phyloP scores from a whole-genome alignment of 306 rosid genomes.

The Acacia melanoxylon region DNA sequence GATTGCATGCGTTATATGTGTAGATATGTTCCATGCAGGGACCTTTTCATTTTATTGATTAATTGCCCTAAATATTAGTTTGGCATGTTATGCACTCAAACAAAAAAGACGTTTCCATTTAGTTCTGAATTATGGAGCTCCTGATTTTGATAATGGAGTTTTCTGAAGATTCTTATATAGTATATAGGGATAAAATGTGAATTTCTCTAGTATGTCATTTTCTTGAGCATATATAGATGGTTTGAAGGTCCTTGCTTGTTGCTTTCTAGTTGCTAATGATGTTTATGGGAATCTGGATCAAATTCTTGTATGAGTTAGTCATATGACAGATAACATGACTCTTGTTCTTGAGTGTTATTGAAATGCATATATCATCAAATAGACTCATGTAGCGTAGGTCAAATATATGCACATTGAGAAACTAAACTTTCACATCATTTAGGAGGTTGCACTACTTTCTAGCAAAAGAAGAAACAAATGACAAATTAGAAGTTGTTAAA shows the following conservation, averaged over 20 bases:
- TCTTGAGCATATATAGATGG: slow-evolving; percentile 30
- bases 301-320: slow-evolving; percentile 37
- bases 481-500: too few relatives aligned
- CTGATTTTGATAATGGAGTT: slow-evolving; percentile 15
- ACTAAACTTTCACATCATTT: too few relatives aligned
- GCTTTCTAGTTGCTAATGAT: slow-evolving; percentile 28
- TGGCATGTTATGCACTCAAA: slow-evolving; percentile 17
- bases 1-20: not conserved
- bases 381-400: too few relatives aligned
- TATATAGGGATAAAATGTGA: not conserved
- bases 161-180: slow-evolving; percentile 32
- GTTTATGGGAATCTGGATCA: slow-evolving; percentile 47
- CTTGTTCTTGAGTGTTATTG: not conserved
- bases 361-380: not conserved
- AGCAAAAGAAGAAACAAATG: too few relatives aligned
- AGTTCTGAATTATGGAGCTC: slow-evolving; percentile 12
- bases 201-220: slow-evolving; percentile 37
- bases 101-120: not conserved
- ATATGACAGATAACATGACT: not conserved
- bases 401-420: too few relatives aligned
- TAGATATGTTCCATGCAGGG: not conserved
- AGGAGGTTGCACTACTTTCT: too few relatives aligned
- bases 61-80: not conserved
- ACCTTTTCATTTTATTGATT: slow-evolving; percentile 13
- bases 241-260: not conserved